Evolutionary conservation across 192 early-diverging fungal genomes (phyloP).

Genomic region (Coemansia asiatica): DNA sequence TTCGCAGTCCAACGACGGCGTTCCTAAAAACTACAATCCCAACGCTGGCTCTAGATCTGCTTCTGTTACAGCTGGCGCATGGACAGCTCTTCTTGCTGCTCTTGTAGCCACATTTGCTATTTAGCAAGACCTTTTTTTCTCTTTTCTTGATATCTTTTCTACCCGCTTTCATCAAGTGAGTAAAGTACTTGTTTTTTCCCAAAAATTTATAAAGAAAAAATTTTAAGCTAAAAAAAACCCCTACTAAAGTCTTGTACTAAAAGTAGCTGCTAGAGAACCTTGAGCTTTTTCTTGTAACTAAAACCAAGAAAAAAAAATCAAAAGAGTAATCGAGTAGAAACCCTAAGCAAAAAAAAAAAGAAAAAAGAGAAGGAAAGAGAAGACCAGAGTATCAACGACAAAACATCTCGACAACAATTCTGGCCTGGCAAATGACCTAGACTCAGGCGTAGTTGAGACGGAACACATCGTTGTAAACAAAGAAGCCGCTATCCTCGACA

Average conservation of each 20-base stretch:
- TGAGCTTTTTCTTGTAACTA: too few relatives aligned
- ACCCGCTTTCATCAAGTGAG: background rate
- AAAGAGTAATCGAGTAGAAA: too few relatives aligned
- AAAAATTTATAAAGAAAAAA: background rate
- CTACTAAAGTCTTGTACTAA: background rate
- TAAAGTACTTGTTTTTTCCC: background rate
- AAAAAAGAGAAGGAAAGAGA: too few relatives aligned
- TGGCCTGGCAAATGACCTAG: too few relatives aligned
- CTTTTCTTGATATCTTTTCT: background rate
- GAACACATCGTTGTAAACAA: constrained; percentile 86
- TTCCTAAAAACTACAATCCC: constrained; percentile 53
- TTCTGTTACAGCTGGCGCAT: constrained; percentile 10
- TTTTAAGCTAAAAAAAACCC: background rate
- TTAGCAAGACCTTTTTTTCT: background rate
- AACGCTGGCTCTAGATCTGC: constrained; percentile 37
- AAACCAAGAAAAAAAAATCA: too few relatives aligned
- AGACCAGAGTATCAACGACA: too few relatives aligned
- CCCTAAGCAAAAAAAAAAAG: too few relatives aligned
- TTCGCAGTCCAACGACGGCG: constrained; percentile 51
- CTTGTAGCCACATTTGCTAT: constrained; percentile 5
- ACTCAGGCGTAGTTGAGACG: constrained; percentile 69
- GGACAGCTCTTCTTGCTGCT: constrained; percentile 16
- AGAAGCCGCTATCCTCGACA: constrained; percentile 72
- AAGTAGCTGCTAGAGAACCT: background rate
- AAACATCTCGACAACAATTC: too few relatives aligned